Conservation (phyloP, 2,329 filamentous ascomycete genomes). For the Aspergillus ibericus region DNA sequence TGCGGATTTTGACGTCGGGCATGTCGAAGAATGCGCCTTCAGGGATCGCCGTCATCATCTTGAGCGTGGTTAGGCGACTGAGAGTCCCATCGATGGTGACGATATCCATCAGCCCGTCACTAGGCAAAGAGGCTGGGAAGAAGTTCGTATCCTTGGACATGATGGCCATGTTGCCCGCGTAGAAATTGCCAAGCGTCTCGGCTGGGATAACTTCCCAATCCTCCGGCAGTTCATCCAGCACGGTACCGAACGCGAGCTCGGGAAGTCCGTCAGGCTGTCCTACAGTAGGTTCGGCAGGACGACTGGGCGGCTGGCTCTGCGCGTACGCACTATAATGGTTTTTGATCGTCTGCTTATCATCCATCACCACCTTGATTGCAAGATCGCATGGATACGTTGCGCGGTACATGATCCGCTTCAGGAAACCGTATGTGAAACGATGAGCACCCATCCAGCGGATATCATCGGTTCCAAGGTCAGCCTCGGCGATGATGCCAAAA, state of each 20-base stretch:
- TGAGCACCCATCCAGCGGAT: conserved; percentile 88
- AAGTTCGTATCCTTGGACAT: conserved; percentile 87
- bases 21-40: conserved; percentile 77
- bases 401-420: conserved; percentile 73
- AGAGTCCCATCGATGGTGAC: conserved; percentile 78
- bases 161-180: conserved; percentile 90
- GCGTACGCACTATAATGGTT: conserved; percentile 64
- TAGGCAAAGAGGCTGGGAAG: conserved; percentile 74
- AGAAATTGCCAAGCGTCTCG: conserved; percentile 86
- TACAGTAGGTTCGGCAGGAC: conserved; percentile 34
- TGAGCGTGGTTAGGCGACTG: conserved; percentile 63
- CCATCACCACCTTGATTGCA: conserved; percentile 77
- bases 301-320: conserved; percentile 29
- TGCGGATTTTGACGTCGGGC: conserved; percentile 74
- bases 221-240: conserved; percentile 72
- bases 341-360: conserved; percentile 71
- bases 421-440: conserved; percentile 81
- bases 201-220: conserved; percentile 74
- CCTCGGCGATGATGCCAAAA: conserved; percentile 85
- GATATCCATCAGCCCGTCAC: conserved; percentile 83
- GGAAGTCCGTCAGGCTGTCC: conserved; percentile 63
- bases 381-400: conserved; percentile 86
- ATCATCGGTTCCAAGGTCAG: conserved; percentile 85
- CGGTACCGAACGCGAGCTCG: conserved; percentile 72
- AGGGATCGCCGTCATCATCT: conserved; percentile 71